Evolutionary conservation across 2,329 filamentous ascomycete genomes (phyloP).

Genomic region (Allantophomopsis lycopodina): DNA sequence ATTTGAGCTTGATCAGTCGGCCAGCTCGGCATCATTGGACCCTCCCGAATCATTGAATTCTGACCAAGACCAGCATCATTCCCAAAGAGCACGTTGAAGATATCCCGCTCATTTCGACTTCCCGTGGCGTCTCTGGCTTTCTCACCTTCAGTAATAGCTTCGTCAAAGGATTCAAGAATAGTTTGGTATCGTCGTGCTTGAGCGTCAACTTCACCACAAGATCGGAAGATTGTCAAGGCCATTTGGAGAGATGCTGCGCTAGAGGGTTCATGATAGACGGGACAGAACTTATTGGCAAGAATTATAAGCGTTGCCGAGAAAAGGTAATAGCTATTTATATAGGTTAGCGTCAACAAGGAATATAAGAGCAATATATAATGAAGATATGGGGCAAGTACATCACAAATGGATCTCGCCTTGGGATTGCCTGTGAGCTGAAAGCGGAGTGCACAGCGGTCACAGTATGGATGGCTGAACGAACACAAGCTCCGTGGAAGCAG

Average conservation of each 20-base stretch:
- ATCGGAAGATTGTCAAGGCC: conserved; percentile 28
- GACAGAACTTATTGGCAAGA: conserved; percentile 38
- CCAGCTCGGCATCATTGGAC: neutral
- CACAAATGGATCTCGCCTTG: conserved; percentile 36
- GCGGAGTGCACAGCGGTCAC: conserved; percentile 30
- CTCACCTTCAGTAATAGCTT: neutral
- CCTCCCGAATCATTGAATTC: neutral
- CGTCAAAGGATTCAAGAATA: conserved; percentile 1
- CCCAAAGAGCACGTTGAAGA: conserved; percentile 4
- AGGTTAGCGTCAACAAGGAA: neutral
- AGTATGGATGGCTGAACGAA: conserved; percentile 32
- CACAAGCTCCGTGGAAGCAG: conserved; percentile 30
- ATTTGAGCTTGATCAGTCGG: neutral
- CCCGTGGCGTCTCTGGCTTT: neutral
- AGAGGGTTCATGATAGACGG: conserved; percentile 28
- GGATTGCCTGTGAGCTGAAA: conserved; percentile 27
- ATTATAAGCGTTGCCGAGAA: conserved; percentile 38
- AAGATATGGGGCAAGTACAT: conserved; percentile 26
- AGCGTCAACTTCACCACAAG: conserved; percentile 29
- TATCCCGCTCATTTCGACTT: neutral
- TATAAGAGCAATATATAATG: no score
- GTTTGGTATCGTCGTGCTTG: conserved; percentile 23
- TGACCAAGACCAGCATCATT: neutral
- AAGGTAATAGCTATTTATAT: conserved; percentile 31
- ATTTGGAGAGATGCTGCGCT: conserved; percentile 24